Percentiles rank a stretch among this genome's conserved stretches.
Conservation (phyloP, 2,329 filamentous ascomycete genomes). For the Pseudogymnoascus sp. region DNA sequence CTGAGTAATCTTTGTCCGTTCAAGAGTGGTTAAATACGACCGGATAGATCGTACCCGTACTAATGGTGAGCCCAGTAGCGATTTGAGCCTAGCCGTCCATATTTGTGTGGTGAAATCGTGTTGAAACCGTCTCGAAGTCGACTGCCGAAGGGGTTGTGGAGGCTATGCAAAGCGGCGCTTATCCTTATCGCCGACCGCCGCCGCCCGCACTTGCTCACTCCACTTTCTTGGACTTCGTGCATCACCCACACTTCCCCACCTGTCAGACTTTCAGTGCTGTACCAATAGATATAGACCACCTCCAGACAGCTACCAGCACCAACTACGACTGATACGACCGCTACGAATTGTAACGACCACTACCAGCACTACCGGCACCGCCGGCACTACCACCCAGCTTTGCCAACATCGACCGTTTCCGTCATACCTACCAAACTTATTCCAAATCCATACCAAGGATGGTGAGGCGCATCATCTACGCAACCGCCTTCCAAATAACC, state of each 20-base stretch:
- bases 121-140: neutral
- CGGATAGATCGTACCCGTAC: neutral
- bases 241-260: constrained; percentile 1
- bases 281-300: neutral
- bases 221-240: neutral
- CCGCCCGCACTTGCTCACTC: neutral
- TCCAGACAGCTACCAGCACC: neutral
- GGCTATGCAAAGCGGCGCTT: constrained; percentile 6
- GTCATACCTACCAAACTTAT: constrained; percentile 4
- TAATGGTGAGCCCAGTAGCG: neutral
- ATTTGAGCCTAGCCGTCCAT: neutral
- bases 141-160: constrained; percentile 3
- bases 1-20: neutral
- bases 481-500: neutral
- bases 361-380: neutral
- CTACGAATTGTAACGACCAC: neutral
- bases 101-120: neutral
- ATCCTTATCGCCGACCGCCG: constrained; percentile 1
- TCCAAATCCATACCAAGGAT: neutral
- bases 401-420: neutral
- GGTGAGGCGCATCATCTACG: neutral
- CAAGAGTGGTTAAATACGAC: neutral
- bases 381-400: neutral
- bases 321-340: neutral
- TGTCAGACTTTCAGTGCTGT: constrained; percentile 2